A percentile compares a stretch with the other conserved stretches of the same genome.
phyloP scores from a whole-genome alignment of 169 alveolate genomes.

The Babesia microti region DNA sequence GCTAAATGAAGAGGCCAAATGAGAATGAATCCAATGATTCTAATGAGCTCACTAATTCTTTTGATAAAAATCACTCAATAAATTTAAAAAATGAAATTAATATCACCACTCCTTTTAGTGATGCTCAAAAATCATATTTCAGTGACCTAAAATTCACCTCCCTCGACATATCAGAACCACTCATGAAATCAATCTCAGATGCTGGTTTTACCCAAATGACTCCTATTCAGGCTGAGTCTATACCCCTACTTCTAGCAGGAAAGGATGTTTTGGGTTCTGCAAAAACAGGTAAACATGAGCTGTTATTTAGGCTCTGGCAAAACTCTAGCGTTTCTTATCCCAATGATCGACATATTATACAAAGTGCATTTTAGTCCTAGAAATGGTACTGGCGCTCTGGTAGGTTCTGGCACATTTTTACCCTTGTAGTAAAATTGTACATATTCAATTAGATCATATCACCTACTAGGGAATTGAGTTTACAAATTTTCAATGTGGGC shows the following conservation, averaged over 20 bases:
- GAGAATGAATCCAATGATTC: not conserved
- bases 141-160: slow-evolving; percentile 70
- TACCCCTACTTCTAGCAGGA: slow-evolving; percentile 92
- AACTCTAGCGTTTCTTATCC: slow-evolving; percentile 94
- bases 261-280: slow-evolving; percentile 96
- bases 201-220: slow-evolving; percentile 82
- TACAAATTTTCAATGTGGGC: slow-evolving; percentile 93
- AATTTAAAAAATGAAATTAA: slow-evolving; percentile 13
- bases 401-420: too few species aligned
- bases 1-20: not conserved
- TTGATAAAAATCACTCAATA: not conserved
- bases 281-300: slow-evolving; percentile 67
- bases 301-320: slow-evolving; percentile 87
- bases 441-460: slow-evolving; percentile 76
- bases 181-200: slow-evolving; percentile 78
- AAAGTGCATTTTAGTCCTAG: slow-evolving; percentile 84
- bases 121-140: slow-evolving; percentile 46
- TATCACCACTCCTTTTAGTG: slow-evolving; percentile 1
- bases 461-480: slow-evolving; percentile 96
- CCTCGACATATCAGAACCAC: slow-evolving; percentile 79
- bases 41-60: not conserved
- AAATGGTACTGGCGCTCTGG: slow-evolving; percentile 86
- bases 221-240: slow-evolving; percentile 93
- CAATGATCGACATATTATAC: slow-evolving; percentile 89
- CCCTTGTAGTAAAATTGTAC: too few species aligned